phyloP scores from a whole-genome alignment of 345 rosid species.

The Eutrema yunnanense region DNA sequence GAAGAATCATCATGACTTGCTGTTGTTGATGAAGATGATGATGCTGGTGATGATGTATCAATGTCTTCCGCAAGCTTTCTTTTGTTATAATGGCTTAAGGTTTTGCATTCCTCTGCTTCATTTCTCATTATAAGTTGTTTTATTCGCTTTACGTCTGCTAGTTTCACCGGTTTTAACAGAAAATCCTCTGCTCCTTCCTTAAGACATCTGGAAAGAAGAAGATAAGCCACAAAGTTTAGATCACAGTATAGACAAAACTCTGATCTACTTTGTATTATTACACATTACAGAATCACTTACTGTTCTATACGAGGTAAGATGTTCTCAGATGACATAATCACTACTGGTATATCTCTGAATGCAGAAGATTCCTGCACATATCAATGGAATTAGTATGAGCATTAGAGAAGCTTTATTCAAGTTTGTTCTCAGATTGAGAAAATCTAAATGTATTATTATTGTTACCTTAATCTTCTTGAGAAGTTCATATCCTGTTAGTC shows the following conservation, averaged over 20 bases:
- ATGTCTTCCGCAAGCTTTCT: conserved; percentile 30
- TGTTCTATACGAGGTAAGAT: conserved; percentile 62
- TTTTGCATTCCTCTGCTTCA: conserved; percentile 33
- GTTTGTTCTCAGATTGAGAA: background rate
- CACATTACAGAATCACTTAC: conserved; percentile 25
- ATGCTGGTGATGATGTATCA: conserved; percentile 14
- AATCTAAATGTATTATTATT: background rate
- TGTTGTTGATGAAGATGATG: no score
- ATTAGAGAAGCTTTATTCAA: background rate
- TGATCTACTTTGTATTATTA: background rate
- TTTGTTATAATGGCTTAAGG: conserved; percentile 24
- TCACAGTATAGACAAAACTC: background rate
- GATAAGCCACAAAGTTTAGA: background rate
- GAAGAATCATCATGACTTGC: background rate
- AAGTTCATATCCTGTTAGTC: conserved; percentile 77
- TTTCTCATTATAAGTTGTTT: conserved; percentile 39
- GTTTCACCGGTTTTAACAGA: conserved; percentile 70
- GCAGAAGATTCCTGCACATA: conserved; percentile 52
- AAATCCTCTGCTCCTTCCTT: conserved; percentile 93
- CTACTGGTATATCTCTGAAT: conserved; percentile 69
- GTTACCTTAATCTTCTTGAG: conserved; percentile 70
- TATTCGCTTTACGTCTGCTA: conserved; percentile 60
- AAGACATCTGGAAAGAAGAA: conserved; percentile 42
- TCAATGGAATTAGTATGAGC: background rate
- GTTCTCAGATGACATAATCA: conserved; percentile 83